These are phyloP conservation scores for Irpex sp. DNA, from an alignment of 1,284 basidiomycete genomes.

Conservation along the genomic window DNA sequence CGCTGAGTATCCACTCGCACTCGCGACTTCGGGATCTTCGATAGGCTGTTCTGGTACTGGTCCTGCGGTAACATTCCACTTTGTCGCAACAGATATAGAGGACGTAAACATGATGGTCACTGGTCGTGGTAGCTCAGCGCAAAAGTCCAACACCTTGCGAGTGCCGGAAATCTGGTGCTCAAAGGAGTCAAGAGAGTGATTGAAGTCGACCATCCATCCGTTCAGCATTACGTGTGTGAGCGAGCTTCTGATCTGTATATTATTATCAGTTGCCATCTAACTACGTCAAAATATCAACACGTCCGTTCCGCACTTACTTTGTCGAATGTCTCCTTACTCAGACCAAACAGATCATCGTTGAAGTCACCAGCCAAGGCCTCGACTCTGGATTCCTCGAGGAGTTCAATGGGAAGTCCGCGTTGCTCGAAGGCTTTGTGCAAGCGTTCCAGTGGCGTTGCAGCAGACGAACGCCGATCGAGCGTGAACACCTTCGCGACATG, in stretches of 20 bases:
- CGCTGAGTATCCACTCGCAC: conserved; percentile 11
- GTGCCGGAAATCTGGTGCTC: conserved; percentile 26
- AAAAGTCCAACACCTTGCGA: conserved; percentile 28
- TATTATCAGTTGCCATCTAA: background rate
- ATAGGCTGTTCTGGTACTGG: conserved; percentile 14
- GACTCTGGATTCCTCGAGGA: conserved; percentile 9
- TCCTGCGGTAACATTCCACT: conserved; percentile 9
- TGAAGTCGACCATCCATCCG: conserved; percentile 35
- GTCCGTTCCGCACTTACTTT: background rate
- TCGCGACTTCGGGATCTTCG: conserved; percentile 2
- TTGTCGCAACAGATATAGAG: conserved; percentile 11
- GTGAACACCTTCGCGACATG: conserved; percentile 13
- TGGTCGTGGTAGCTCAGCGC: conserved; percentile 4
- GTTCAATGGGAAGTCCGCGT: background rate
- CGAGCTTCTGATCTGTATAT: conserved; percentile 12
- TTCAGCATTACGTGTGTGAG: conserved; percentile 20
- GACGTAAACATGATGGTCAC: conserved; percentile 13
- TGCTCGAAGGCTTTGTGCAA: conserved; percentile 6
- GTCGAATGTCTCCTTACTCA: background rate
- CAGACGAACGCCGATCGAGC: conserved; percentile 9
- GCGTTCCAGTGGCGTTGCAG: background rate
- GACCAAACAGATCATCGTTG: conserved; percentile 5
- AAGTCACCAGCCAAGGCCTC: conserved; percentile 10
- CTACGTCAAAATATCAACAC: too few species aligned
- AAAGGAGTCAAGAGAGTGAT: conserved; percentile 28